Evolutionary conservation across 1,284 basidiomycete genomes (phyloP), one percentile per base, ranked within the genome.

Genomic region (Malassezia pachydermatis): DNA sequence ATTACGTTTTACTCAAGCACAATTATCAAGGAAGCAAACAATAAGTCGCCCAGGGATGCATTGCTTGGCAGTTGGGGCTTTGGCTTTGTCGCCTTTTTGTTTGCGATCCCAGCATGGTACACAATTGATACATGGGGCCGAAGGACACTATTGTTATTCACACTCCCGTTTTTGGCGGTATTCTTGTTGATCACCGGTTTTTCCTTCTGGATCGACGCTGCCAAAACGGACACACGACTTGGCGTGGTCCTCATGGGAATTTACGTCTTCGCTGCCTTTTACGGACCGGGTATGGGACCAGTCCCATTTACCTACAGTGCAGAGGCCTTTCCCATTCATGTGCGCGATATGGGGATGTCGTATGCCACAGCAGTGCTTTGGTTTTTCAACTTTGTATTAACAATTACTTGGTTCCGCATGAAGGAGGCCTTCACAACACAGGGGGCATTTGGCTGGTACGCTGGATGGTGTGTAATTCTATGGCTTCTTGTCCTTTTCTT

Each of bases 221-320:
- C 47, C 2, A 27, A 36, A 32, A 48, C 39, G 35, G 62, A 59
- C 28, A 41, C 57, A 4, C 55, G 63, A 14, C 39, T 63, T 14
- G 62, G 57, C 24, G 35, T 63, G 8, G 51, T 63, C 0, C 60
- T 60, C 2, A 73, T 65, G 35, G 43, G 60, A 13, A 76, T 77
- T n/a, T 82, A 84, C 65, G 73, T 84, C 5, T 84, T 79, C 60
- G 75, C 75, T 2, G 75, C 79, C 43, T 77, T 77, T 39, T 84
- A 84, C 63, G 81, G 78, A 0, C 77, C 83, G 3, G 83, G 83
- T 20, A 82, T 84, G 72, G 84, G 85, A 0, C 86, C 86, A 5
- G 85, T 87, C 2, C 83, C 84, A 0, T 84, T 83, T 64, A 82
- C 82, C 0, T 77, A 78, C 63, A 74, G 72, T 5, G 75, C 82